Conservation (phyloP, 257 asterid genomes). For the Cordia subcordata region DNA sequence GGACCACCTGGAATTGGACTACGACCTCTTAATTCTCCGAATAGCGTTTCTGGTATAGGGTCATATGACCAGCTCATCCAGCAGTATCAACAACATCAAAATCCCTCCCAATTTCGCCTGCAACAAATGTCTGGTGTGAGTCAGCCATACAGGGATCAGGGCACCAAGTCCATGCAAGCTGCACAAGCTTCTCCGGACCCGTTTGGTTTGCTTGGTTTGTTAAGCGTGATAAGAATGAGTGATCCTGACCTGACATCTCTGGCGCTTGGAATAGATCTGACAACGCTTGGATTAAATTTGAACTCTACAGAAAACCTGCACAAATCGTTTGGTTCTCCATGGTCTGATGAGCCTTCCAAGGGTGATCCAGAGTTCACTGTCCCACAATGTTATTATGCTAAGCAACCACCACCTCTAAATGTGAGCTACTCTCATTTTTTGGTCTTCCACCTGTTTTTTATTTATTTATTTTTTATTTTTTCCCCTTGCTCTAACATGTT, state of each 20-base stretch:
- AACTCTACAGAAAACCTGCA: constrained; percentile 85
- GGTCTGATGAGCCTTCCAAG: constrained; percentile 94
- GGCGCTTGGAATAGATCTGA: constrained; percentile 92
- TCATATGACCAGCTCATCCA: constrained; percentile 84
- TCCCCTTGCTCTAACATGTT: constrained; percentile 29
- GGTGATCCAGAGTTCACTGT: constrained; percentile 91
- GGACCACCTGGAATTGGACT: constrained; percentile 76
- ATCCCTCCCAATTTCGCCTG: constrained; percentile 77
- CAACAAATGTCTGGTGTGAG: constrained; percentile 82
- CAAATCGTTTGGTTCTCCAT: constrained; percentile 88
- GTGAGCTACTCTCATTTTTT: constrained; percentile 41
- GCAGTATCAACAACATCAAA: constrained; percentile 91
- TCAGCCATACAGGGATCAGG: constrained; percentile 88
- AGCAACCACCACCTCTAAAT: constrained; percentile 74
- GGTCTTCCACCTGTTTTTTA: constrained; percentile 6
- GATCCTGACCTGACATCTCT: constrained; percentile 87
- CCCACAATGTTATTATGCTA: constrained; percentile 87
- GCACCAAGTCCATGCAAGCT: constrained; percentile 63
- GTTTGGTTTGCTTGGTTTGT: constrained; percentile 85
- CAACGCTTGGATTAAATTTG: constrained; percentile 91
- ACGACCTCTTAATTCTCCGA: constrained; percentile 70
- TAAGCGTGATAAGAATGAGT: constrained; percentile 81
- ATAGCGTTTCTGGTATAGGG: constrained; percentile 71
- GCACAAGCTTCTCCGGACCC: constrained; percentile 62
- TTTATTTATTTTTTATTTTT: constrained; percentile 3